Percentiles rank a stretch among this genome's conserved stretches.
Evolutionary conservation across 768 basidiomycete species (phyloP).

Genomic region (Strobilomyces echinocephalus): DNA sequence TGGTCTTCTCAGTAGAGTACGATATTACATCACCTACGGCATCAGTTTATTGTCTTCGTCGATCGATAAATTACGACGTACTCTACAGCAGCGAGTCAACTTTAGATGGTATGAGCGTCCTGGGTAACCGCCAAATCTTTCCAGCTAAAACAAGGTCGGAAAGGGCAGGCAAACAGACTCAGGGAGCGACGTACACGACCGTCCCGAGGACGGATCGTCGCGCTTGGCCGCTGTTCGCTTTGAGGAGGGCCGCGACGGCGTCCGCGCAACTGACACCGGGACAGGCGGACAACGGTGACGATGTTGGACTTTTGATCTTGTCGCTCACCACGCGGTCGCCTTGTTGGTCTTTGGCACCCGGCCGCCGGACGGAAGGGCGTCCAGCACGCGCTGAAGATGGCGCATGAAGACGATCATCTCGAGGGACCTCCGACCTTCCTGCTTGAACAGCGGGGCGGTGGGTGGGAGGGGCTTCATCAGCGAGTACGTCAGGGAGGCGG

Average conservation of each 20-base stretch:
- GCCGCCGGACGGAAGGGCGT: slow-evolving; percentile 66
- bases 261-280: slow-evolving; percentile 74
- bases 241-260: slow-evolving; percentile 48
- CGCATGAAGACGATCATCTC: slow-evolving; percentile 60
- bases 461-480: slow-evolving; percentile 25
- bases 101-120: neutral
- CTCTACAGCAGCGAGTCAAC: slow-evolving; percentile 3
- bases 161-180: neutral
- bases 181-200: slow-evolving; percentile 41
- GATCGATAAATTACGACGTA: slow-evolving; percentile 19
- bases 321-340: slow-evolving; percentile 34
- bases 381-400: slow-evolving; percentile 80
- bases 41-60: too few species aligned
- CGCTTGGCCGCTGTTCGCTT: slow-evolving; percentile 23
- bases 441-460: slow-evolving; percentile 37
- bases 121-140: neutral
- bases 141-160: slow-evolving; percentile 45
- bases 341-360: slow-evolving; percentile 42
- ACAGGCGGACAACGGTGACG: slow-evolving; percentile 63
- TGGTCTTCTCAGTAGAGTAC: too few species aligned
- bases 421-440: slow-evolving; percentile 63
- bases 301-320: slow-evolving; percentile 65
- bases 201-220: slow-evolving; percentile 42
- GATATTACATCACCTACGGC: too few species aligned
- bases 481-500: slow-evolving; percentile 51